phyloP scores from a whole-genome alignment of 1,139 yeast species.

The Geotrichum macrosporum region DNA sequence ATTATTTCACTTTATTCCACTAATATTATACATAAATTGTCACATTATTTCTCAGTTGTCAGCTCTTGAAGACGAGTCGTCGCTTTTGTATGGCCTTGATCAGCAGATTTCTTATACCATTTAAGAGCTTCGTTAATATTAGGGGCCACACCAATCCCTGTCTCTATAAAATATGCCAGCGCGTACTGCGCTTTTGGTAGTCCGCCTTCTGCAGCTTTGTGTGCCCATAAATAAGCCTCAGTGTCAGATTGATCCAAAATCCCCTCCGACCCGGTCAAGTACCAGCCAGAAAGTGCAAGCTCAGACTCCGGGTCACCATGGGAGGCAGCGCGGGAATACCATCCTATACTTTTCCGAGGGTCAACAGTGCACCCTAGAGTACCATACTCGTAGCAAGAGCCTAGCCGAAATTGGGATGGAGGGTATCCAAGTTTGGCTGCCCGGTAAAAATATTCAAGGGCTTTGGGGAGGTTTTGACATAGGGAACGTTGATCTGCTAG shows the following conservation, averaged over 20 bases:
- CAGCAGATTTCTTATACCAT: constrained; percentile 59
- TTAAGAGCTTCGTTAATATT: constrained; percentile 47
- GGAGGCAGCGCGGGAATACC: constrained; percentile 79
- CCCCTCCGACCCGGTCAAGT: constrained; percentile 73
- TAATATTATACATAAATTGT: too few relatives aligned
- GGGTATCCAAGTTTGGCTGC: constrained; percentile 76
- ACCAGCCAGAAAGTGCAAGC: constrained; percentile 90
- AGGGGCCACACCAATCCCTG: constrained; percentile 62
- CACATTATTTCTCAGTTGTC: neutral
- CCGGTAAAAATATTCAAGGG: constrained; percentile 64
- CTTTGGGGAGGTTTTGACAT: too few relatives aligned
- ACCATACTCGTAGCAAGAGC: constrained; percentile 84
- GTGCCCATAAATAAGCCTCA: constrained; percentile 86
- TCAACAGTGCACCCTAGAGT: constrained; percentile 62
- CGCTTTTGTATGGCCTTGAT: constrained; percentile 56
- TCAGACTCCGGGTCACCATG: constrained; percentile 80
- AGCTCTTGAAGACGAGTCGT: constrained; percentile 39
- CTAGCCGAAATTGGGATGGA: constrained; percentile 80
- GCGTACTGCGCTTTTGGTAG: constrained; percentile 79
- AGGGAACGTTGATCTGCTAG: too few relatives aligned
- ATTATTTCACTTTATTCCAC: too few relatives aligned
- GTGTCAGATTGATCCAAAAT: constrained; percentile 66
- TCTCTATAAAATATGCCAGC: constrained; percentile 75
- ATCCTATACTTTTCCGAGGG: constrained; percentile 73
- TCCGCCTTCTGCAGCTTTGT: constrained; percentile 76